phyloP scores from a whole-genome alignment of 352 stramenopile species.

The Lagenidium giganteum region DNA sequence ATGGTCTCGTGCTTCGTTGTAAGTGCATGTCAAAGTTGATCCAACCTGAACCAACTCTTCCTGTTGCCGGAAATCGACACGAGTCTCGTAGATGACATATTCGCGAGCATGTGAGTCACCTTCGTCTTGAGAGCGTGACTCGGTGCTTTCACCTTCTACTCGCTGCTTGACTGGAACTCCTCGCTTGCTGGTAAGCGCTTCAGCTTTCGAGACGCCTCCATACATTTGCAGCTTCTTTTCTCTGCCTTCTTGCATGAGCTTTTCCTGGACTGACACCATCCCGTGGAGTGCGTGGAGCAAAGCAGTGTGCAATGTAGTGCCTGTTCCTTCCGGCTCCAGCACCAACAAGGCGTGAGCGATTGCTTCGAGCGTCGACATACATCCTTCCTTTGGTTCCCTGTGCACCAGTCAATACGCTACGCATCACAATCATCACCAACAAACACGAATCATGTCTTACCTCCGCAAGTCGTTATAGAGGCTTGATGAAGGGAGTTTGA shows the following conservation, averaged over 20 bases:
- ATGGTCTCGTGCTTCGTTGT: too few relatives aligned
- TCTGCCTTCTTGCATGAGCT: conserved; percentile 29
- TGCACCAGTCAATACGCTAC: conserved; percentile 26
- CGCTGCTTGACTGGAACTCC: conserved; percentile 5
- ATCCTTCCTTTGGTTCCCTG: conserved; percentile 72
- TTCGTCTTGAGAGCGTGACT: too few relatives aligned
- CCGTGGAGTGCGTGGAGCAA: conserved; percentile 38
- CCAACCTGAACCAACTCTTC: too few relatives aligned
- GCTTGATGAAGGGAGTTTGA: too few relatives aligned
- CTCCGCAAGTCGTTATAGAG: background rate
- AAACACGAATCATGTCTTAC: too few relatives aligned
- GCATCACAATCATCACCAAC: too few relatives aligned
- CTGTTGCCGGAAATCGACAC: too few relatives aligned
- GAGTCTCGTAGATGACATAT: too few relatives aligned
- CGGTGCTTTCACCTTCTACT: too few relatives aligned
- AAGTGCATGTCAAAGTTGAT: too few relatives aligned
- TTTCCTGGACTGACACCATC: conserved; percentile 55
- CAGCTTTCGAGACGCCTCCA: conserved; percentile 31
- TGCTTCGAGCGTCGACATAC: conserved; percentile 69
- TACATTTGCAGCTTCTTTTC: conserved; percentile 27
- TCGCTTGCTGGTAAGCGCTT: conserved; percentile 25
- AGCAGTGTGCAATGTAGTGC: conserved; percentile 14
- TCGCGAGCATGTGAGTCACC: too few relatives aligned
- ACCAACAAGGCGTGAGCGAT: conserved; percentile 38
- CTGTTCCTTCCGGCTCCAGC: conserved; percentile 27